Evolutionary conservation across 2,329 filamentous ascomycete species (phyloP), one percentile per base, ranked within the genome.

Genomic region (Mycocentrospora acerina): DNA sequence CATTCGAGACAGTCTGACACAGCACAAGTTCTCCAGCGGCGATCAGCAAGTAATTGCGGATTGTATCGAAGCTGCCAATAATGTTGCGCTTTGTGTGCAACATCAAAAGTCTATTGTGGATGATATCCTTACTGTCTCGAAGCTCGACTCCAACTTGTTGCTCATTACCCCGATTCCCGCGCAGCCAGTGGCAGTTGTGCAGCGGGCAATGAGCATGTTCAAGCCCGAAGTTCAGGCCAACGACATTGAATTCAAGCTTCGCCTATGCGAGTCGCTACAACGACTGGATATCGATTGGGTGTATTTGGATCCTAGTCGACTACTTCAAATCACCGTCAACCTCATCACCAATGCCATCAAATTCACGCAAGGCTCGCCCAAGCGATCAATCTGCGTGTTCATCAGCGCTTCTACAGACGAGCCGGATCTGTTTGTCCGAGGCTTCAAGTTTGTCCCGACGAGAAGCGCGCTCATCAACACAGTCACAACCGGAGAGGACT

Each of bases 311-410:
- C 67, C 70, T 0, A 65, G 57, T 32, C 59, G 71, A 22, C 40
- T 73, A 3, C 53, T 73, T 3, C 71, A 74, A 29, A 68, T 74
- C 4, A 58, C 70, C 0, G 55, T 67, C 18, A 68, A 68, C 19
- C 56, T 74, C 2, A 60, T 73, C n/a, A 73, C 71, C 7, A 73
- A 73, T 32, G 66, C 69, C 0, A 71, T 74, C 57, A 74, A 74
- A 37, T 74, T 74, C 45, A 74, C 70, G 0, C 59, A 67, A 24
- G 55, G 62, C 29, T 53, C 56, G 3, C 33, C 56, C 0, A 50
- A 40, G n/a, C 62, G 69, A 3, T 52, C 52, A 6, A 68, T 74
- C 38, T 63, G 53, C 0, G 62, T 74, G 4, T 64, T 58, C 16
- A 45, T 72, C 7, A 62, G 67, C 16, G 69, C 66, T 5, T 47